Conservation (phyloP, 768 basidiomycete genomes). For the Tricholoma flavovirens region DNA sequence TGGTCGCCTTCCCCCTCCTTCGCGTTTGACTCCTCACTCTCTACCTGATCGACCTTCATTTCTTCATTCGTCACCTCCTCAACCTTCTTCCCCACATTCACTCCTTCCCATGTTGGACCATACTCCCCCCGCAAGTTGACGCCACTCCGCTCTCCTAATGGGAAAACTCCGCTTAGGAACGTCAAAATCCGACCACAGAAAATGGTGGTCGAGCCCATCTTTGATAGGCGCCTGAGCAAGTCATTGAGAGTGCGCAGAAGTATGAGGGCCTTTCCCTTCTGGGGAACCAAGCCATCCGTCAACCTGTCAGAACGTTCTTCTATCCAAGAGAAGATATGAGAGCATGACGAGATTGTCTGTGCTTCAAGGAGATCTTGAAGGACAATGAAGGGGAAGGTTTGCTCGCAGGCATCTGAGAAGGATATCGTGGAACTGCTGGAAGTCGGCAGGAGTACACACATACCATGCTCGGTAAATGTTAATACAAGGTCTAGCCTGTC, state of each 20-base stretch:
- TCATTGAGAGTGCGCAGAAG: slow-evolving; percentile 85
- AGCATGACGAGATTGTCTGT: slow-evolving; percentile 81
- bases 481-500: slow-evolving; percentile 68
- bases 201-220: slow-evolving; percentile 76
- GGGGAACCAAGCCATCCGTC: slow-evolving; percentile 74
- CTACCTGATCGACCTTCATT: slow-evolving; percentile 25
- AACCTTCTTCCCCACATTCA: slow-evolving; percentile 34
- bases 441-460: slow-evolving; percentile 19
- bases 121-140: slow-evolving; percentile 90
- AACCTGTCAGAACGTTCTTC: slow-evolving; percentile 65
- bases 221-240: slow-evolving; percentile 78
- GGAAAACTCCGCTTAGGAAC: slow-evolving; percentile 81
- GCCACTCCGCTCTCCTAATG: slow-evolving; percentile 83
- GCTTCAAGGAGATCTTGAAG: slow-evolving; percentile 82
- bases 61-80: slow-evolving; percentile 26
- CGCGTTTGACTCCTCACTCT: slow-evolving; percentile 16
- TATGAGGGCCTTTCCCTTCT: slow-evolving; percentile 83
- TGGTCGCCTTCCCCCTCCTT: slow-evolving; percentile 35
- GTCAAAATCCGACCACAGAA: slow-evolving; percentile 89
- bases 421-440: neutral
- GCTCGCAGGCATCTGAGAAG: slow-evolving; percentile 69
- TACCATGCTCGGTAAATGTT: slow-evolving; percentile 73
- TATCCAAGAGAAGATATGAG: slow-evolving; percentile 85
- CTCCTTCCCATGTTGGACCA: slow-evolving; percentile 72
- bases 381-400: slow-evolving; percentile 63